Percentiles rank a stretch among this genome's conserved stretches.
Evolutionary conservation across 192 early-diverging fungal genomes (phyloP).

Genomic region (Coemansia sp.): DNA sequence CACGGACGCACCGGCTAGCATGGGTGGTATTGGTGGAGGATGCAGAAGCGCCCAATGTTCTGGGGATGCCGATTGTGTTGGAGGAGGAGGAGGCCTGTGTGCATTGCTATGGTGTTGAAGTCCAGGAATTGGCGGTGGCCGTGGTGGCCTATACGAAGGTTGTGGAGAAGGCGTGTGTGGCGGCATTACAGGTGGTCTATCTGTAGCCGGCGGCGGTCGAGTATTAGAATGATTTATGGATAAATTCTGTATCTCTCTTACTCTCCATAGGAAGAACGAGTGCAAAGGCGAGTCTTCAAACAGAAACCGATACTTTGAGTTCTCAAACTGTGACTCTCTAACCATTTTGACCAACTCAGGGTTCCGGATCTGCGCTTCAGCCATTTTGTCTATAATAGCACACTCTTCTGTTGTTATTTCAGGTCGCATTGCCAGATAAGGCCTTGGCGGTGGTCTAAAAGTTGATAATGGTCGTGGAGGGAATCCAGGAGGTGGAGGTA

Average conservation of each 20-base stretch:
- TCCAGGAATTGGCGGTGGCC: neutral
- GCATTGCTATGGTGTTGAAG: neutral
- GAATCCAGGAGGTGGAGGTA: slow-evolving; percentile 1
- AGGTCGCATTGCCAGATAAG: slow-evolving; percentile 6
- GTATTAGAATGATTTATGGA: neutral
- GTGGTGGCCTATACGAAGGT: neutral
- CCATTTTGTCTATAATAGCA: slow-evolving; percentile 36
- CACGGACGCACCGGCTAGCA: neutral
- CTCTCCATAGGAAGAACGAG: slow-evolving; percentile 21
- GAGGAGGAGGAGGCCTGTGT: neutral
- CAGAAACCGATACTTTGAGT: slow-evolving; percentile 36
- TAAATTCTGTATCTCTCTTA: slow-evolving; percentile 2
- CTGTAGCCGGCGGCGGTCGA: neutral
- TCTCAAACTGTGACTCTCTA: slow-evolving; percentile 12
- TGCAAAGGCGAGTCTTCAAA: slow-evolving; percentile 23
- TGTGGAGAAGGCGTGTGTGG: neutral
- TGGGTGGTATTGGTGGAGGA: neutral
- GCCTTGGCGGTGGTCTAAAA: neutral
- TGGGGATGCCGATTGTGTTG: neutral
- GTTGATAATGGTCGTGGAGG: neutral
- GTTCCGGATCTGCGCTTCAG: slow-evolving; percentile 19
- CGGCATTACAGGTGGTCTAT: slow-evolving; percentile 10
- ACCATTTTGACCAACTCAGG: slow-evolving; percentile 34
- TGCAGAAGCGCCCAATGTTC: neutral
- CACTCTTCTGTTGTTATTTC: slow-evolving; percentile 16